Evolutionary conservation across 176 grass and related monocot species (phyloP), one percentile per base, ranked within the genome.

Genomic region (Phyllostachys edulis): DNA sequence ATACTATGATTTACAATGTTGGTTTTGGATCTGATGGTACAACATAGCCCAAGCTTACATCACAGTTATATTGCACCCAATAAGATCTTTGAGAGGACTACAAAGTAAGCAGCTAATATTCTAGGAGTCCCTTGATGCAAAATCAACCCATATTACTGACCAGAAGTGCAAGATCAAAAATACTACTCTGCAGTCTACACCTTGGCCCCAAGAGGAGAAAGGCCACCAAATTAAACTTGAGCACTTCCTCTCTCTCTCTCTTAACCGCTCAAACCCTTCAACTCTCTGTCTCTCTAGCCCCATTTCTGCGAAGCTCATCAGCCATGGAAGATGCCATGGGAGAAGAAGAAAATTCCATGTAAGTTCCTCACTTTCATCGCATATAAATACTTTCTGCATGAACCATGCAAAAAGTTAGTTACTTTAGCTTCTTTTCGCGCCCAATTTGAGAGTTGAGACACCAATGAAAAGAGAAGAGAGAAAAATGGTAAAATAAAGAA

Each of bases 281-380:
- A 26, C 21, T 34, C 60, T 44, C 68, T 63, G 65, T 64, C 59
- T 42, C 75, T 34, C 6, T 32, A 6, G 17, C 6, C 65, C 64
- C 47, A 16, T 66, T 92, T 92, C 80, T 23, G 5, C 75, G 84
- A 89, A 86, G 56, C 84, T 80, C 46, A 38, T 1, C 88, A 40
- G 89, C 84, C 80, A 92, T 89, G 90, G 90, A 89, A 39, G 84
- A 84, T 20, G 56, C 87, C 67, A 36, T 69, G 3, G 81, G 73
- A 34, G 83, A 90, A 5, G 90, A 92, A 59, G 90, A 89, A 79
- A 78, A 88, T 85, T 92, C 90, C 75, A 77, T 92, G 90, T 92
- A 92, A 89, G 90, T 89, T 84, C 77, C 34, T 36, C 56, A 0
- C 27, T 23, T 45, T 44, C 71, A 5, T 18, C 61, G 5, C 63